Conservation (phyloP, 2,329 filamentous ascomycete species). For the Talaromyces amestolkiae region DNA sequence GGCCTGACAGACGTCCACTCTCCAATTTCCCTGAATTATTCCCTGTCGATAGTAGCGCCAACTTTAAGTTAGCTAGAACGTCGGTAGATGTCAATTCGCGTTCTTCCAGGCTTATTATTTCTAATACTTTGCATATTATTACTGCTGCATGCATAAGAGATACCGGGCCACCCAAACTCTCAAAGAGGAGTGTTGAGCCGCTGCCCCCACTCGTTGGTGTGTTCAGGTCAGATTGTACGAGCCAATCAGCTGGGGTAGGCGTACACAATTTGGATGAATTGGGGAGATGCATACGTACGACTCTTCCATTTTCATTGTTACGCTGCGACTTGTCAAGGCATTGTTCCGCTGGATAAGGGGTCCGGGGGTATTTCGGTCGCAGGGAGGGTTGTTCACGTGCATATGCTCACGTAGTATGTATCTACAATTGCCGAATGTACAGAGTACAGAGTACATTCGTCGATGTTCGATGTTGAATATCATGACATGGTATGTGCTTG, state of each 20-base stretch:
- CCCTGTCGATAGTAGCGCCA: background rate
- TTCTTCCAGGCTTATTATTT: background rate
- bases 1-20: background rate
- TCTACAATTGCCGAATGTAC: background rate
- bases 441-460: background rate
- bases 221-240: background rate
- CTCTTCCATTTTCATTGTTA: background rate
- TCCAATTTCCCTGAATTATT: constrained; percentile 2
- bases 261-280: background rate
- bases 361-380: background rate
- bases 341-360: background rate
- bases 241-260: background rate
- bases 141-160: background rate
- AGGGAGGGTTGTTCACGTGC: background rate
- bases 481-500: background rate
- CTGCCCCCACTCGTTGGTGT: background rate
- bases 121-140: background rate
- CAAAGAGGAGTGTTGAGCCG: background rate
- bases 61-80: background rate
- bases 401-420: background rate
- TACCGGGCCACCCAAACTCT: background rate
- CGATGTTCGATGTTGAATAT: background rate
- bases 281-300: background rate
- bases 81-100: background rate
- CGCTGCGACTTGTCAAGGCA: background rate